phyloP scores from a whole-genome alignment of 257 asterid genomes.

The Nyctanthes arbortristis region DNA sequence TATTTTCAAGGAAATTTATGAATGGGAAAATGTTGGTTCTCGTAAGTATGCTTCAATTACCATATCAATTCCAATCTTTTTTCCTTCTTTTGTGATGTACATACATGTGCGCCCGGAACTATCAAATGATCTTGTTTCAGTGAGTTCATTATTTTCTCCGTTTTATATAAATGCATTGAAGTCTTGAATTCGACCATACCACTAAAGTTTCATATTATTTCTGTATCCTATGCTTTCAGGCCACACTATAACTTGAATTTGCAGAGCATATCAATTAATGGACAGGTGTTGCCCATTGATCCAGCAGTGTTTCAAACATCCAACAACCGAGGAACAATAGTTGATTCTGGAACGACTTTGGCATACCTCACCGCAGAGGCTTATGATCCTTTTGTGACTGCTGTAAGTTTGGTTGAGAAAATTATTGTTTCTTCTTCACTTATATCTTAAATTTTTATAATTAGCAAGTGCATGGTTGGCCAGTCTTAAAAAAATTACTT shows the following conservation, averaged over 20 bases:
- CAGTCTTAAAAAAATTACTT: background rate
- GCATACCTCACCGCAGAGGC: slow-evolving; percentile 93
- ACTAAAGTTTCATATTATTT: background rate
- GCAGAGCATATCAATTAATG: slow-evolving; percentile 82
- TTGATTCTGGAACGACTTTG: slow-evolving; percentile 96
- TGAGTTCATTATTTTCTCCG: background rate
- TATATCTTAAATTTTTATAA: background rate
- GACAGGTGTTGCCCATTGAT: slow-evolving; percentile 71
- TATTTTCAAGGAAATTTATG: background rate
- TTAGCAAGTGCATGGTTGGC: background rate
- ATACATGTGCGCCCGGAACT: background rate
- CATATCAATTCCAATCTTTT: background rate
- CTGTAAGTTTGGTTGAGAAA: slow-evolving; percentile 51
- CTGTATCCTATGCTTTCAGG: slow-evolving; percentile 45
- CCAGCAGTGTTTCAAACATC: slow-evolving; percentile 75
- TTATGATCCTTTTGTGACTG: slow-evolving; percentile 73
- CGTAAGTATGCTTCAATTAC: background rate
- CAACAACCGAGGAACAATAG: slow-evolving; percentile 77
- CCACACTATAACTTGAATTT: slow-evolving; percentile 90
- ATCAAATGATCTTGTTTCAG: background rate
- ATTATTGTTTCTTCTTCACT: background rate
- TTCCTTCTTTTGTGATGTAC: background rate
- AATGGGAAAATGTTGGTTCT: background rate
- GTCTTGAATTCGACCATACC: background rate
- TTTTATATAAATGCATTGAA: background rate